Evolutionary conservation across 192 early-diverging fungal species (phyloP).

Genomic region (Entomortierella lignicola): DNA sequence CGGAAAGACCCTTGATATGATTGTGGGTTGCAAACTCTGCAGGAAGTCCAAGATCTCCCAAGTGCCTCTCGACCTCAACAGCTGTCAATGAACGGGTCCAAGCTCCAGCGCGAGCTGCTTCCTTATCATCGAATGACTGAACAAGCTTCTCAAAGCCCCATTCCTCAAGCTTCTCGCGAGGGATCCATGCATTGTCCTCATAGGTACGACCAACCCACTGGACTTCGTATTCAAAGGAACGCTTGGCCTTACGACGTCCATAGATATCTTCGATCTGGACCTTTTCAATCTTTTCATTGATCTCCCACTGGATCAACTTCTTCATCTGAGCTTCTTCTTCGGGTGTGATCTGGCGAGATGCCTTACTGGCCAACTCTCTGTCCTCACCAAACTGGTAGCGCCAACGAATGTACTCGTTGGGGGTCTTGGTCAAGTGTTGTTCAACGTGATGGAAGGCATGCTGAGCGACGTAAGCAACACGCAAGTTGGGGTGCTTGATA

Average conservation of each 20-base stretch:
- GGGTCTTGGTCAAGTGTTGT: slow-evolving; percentile 73
- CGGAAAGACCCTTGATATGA: slow-evolving; percentile 77
- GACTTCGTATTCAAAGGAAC: slow-evolving; percentile 72
- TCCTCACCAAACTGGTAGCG: slow-evolving; percentile 82
- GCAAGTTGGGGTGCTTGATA: slow-evolving; percentile 85
- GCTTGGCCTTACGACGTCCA: slow-evolving; percentile 79
- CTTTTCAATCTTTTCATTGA: slow-evolving; percentile 55
- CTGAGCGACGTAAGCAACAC: slow-evolving; percentile 86
- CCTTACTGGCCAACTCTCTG: slow-evolving; percentile 81
- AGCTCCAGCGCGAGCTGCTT: slow-evolving; percentile 79
- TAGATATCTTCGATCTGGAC: slow-evolving; percentile 61
- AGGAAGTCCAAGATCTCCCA: slow-evolving; percentile 81
- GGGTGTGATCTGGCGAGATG: slow-evolving; percentile 71
- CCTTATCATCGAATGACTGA: slow-evolving; percentile 56
- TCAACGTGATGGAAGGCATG: slow-evolving; percentile 91
- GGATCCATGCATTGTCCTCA: slow-evolving; percentile 77
- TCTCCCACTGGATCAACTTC: slow-evolving; percentile 51
- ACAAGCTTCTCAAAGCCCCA: slow-evolving; percentile 85
- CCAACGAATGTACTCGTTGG: slow-evolving; percentile 77
- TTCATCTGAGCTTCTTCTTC: slow-evolving; percentile 66
- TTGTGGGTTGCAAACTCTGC: slow-evolving; percentile 81
- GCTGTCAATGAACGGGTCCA: slow-evolving; percentile 75
- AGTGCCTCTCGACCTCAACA: slow-evolving; percentile 76
- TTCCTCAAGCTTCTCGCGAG: slow-evolving; percentile 75
- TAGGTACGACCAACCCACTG: slow-evolving; percentile 82